These are phyloP conservation scores for Penicillium samsonianum DNA, from an alignment of 495 filamentous ascomycete species.

Conservation along the genomic window DNA sequence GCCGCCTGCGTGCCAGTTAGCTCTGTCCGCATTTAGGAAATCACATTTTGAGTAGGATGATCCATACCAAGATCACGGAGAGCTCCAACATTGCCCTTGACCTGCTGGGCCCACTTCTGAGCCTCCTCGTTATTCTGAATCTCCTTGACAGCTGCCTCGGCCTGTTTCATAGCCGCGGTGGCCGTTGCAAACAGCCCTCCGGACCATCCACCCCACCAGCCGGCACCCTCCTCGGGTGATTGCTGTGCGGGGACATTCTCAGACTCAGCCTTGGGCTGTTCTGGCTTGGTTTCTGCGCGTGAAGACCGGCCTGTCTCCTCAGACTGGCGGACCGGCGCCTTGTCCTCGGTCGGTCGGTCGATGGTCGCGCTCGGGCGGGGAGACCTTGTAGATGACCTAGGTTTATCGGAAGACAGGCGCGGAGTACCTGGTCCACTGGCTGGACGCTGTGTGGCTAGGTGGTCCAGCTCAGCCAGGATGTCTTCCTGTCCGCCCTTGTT, in stretches of 20 bases:
- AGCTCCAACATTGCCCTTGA: conserved; percentile 86
- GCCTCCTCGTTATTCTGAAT: conserved; percentile 96
- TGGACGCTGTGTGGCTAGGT: conserved; percentile 67
- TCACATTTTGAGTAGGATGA: conserved; percentile 1
- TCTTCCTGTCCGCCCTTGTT: conserved; percentile 57
- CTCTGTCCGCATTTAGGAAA: neutral
- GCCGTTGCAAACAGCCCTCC: conserved; percentile 69
- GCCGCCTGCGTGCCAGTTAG: conserved; percentile 62
- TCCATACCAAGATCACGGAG: conserved; percentile 75
- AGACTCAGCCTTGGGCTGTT: conserved; percentile 37
- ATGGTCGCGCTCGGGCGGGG: conserved; percentile 60
- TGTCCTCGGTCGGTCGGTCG: conserved; percentile 64
- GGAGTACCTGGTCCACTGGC: conserved; percentile 81
- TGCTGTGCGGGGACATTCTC: conserved; percentile 33
- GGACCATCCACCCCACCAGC: conserved; percentile 71
- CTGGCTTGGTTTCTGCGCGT: conserved; percentile 55
- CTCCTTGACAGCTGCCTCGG: conserved; percentile 89
- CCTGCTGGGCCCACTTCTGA: conserved; percentile 91
- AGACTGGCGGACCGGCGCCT: conserved; percentile 62
- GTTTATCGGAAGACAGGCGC: conserved; percentile 61
- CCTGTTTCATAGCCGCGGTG: conserved; percentile 85
- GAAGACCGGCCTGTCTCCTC: conserved; percentile 72
- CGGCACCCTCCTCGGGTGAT: conserved; percentile 51
- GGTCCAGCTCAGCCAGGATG: conserved; percentile 82
- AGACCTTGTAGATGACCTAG: conserved; percentile 49